Base-by-base conservation (phyloP, 371 early-diverging fungal species). In the Mortierella sp. region DNA sequence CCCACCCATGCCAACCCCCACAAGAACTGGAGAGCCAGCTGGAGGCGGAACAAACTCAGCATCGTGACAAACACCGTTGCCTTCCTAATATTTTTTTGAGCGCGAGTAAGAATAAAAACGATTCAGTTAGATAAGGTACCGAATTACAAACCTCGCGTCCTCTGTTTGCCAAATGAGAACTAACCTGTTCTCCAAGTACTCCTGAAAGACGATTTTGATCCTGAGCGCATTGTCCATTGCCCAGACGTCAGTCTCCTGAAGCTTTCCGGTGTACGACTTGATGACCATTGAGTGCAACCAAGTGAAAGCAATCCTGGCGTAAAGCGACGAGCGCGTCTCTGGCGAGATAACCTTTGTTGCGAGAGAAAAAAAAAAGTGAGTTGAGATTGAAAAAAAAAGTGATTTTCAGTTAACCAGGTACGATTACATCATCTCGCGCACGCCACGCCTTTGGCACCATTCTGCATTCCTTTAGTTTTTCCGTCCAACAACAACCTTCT, bases 261-360 rank as follows among this genome's bases (percentile, higher is more conserved):
- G 75, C 41, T 79, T 82, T 16, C 71, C 80, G 10, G 1, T 44
- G 76, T 68, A 75, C 2, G 87, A 79, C 71, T 86, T 86, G 74
- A 77, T 79, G 18, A 86, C 82, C 80, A 86, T 82, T 4, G 87
- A 80, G 21, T 86, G 87, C 14, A 86, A 68, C 87, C 87, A 86
- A 27, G 87, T 86, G 71, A 86, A 86, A 1, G 87, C 87, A 27
- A 82, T 78, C 54, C 80, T 71, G 32, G 87, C 79, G 60, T 86
- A 86, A 43, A 86, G 70, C 5, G 87, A 86, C 2, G 82, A 82
- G 29, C 87, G 70, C 2, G 82, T 82, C 74, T 86, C 87, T 27
- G 87, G 87, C n/a, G 82, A 82, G 18, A 86, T 86, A 24, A 86
- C 73, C 87, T 86, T 65, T 68, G 35, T n/a, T 44, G 38, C 14